A percentile compares a stretch with the other conserved stretches of the same genome.
These are phyloP conservation scores for Sarcodon aspratus DNA, from an alignment of 768 basidiomycete genomes.

Conservation along the genomic window DNA sequence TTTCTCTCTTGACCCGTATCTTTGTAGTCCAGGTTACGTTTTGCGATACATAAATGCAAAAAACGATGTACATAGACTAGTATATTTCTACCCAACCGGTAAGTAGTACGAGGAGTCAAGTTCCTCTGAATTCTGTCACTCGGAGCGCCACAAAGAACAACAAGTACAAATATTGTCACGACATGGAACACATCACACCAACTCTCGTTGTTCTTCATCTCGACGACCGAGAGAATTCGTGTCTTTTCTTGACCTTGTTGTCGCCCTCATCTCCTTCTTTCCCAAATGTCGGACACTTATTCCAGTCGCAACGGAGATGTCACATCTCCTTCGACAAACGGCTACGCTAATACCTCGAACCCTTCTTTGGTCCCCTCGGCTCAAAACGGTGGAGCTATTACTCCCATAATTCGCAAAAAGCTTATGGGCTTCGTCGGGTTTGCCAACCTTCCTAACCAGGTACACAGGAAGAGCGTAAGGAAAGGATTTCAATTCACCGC, in stretches of 20 bases:
- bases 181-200: too few species aligned
- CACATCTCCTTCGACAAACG: slow-evolving; percentile 40
- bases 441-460: slow-evolving; percentile 98
- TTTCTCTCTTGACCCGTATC: too few species aligned
- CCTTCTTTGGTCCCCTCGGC: slow-evolving; percentile 35
- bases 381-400: slow-evolving; percentile 14
- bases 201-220: too few species aligned
- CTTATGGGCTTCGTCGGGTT: slow-evolving; percentile 94
- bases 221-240: too few species aligned
- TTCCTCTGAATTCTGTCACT: too few species aligned
- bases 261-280: slow-evolving; percentile 11
- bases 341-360: slow-evolving; percentile 51
- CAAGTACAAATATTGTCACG: too few species aligned
- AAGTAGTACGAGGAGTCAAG: too few species aligned
- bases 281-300: slow-evolving; percentile 70
- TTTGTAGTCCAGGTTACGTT: too few species aligned
- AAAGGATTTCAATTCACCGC: slow-evolving; percentile 98
- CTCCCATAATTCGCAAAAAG: slow-evolving; percentile 68
- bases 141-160: too few species aligned
- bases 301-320: slow-evolving; percentile 58
- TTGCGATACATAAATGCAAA: too few species aligned
- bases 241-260: slow-evolving; percentile 11
- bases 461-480: slow-evolving; percentile 95
- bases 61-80: too few species aligned
- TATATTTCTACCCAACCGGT: too few species aligned